Percentiles rank a stretch among this genome's conserved stretches.
Evolutionary conservation across 2,329 filamentous ascomycete species (phyloP).

Genomic region (Magnaporthiopsis rhizophila): DNA sequence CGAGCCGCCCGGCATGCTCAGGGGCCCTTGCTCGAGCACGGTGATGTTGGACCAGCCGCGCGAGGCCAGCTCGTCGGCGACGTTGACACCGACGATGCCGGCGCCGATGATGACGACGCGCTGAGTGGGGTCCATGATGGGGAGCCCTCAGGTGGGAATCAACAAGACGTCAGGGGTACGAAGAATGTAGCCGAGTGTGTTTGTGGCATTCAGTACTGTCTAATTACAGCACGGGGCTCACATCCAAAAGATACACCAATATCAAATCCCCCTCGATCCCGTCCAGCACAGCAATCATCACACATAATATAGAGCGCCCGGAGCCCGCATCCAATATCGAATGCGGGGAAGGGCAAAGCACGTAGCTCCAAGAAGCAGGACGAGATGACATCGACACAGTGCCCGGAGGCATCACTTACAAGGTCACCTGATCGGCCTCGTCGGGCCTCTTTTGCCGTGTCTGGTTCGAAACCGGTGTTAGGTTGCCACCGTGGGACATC

Average conservation of each 20-base stretch:
- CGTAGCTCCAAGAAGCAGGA: neutral
- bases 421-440: slow-evolving; percentile 4
- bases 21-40: slow-evolving; percentile 55
- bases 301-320: neutral
- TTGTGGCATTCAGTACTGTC: neutral
- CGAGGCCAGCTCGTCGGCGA: slow-evolving; percentile 55
- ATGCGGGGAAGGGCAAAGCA: slow-evolving; percentile 1
- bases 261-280: neutral
- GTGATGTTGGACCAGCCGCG: slow-evolving; percentile 58
- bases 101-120: slow-evolving; percentile 54
- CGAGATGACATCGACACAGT: neutral
- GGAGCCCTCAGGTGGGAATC: neutral
- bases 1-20: slow-evolving; percentile 55
- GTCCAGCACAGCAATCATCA: slow-evolving; percentile 1
- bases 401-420: neutral
- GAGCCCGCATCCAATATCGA: neutral
- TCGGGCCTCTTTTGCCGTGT: slow-evolving; percentile 1
- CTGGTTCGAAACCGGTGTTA: too few species aligned
- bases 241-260: neutral
- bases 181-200: neutral
- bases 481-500: too few species aligned
- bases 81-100: slow-evolving; percentile 55
- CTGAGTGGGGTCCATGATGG: slow-evolving; percentile 8
- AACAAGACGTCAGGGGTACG: neutral
- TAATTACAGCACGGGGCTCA: neutral